phyloP scores from a whole-genome alignment of 2,329 filamentous ascomycete species.

The Arthrobotrys conoides region DNA sequence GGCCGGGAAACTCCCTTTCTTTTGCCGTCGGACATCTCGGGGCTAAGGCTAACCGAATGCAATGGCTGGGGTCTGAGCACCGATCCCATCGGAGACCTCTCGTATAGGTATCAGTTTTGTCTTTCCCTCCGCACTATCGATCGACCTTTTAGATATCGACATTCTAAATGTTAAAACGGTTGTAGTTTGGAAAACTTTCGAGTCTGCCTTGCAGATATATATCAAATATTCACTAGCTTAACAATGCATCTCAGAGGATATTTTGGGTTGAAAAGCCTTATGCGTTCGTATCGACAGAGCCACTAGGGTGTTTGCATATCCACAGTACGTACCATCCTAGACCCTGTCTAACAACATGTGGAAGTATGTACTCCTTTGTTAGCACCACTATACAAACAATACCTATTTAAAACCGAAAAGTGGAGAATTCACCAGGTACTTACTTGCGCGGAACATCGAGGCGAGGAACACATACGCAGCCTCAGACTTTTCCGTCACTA shows the following conservation, averaged over 20 bases:
- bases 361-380: conserved; percentile 18
- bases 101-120: not conserved
- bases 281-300: conserved; percentile 22
- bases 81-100: conserved; percentile 29
- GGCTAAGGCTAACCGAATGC: conserved; percentile 28
- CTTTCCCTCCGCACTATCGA: conserved; percentile 7
- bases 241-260: not conserved
- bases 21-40: conserved; percentile 52
- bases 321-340: conserved; percentile 21
- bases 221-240: not conserved
- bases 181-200: conserved; percentile 40
- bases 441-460: no score
- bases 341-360: not conserved
- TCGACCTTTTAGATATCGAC: conserved; percentile 17
- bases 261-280: conserved; percentile 54
- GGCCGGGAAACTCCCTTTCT: conserved; percentile 28
- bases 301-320: conserved; percentile 41
- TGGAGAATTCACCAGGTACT: not conserved
- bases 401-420: conserved; percentile 3
- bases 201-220: conserved; percentile 52
- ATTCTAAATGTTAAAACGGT: conserved; percentile 13
- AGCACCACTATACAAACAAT: conserved; percentile 26
- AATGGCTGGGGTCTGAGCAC: conserved; percentile 7
- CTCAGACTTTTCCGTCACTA: conserved; percentile 28
- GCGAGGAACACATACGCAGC: conserved; percentile 54